These are phyloP conservation scores for Taphrina populina DNA, from an alignment of 1,139 yeast species.

Conservation along the genomic window DNA sequence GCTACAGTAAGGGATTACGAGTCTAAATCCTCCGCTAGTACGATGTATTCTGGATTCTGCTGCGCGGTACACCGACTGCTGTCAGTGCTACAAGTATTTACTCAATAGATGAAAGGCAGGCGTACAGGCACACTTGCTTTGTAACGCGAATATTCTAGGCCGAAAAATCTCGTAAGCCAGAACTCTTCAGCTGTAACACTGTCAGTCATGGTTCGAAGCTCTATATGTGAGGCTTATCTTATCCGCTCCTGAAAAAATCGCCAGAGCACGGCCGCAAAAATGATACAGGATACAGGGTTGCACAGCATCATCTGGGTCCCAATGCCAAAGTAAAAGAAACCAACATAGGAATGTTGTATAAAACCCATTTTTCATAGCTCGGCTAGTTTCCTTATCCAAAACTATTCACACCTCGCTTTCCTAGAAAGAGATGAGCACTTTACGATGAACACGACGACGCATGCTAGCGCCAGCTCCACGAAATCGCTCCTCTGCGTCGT, in stretches of 20 bases:
- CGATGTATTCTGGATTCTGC: background rate
- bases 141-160: conserved; percentile 60
- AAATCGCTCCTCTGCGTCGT: no score
- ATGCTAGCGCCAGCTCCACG: no score
- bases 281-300: conserved; percentile 58
- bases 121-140: conserved; percentile 53
- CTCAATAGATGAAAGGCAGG: conserved; percentile 58
- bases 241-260: conserved; percentile 71
- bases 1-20: no score
- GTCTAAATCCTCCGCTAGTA: no score
- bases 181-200: conserved; percentile 24
- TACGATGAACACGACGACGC: no score
- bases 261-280: conserved; percentile 57
- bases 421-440: no score
- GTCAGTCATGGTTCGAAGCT: background rate
- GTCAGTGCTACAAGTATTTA: background rate
- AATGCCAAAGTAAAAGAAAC: conserved; percentile 90
- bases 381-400: no score
- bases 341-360: conserved; percentile 91
- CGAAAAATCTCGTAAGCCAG: conserved; percentile 56
- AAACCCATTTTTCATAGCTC: no score
- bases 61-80: background rate
- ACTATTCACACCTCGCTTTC: no score
- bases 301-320: conserved; percentile 73
- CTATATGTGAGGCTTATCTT: conserved; percentile 60